Evolutionary conservation across 192 early-diverging fungal species (phyloP), one percentile per base, ranked within the genome.

Genomic region (Phycomyces nitens): DNA sequence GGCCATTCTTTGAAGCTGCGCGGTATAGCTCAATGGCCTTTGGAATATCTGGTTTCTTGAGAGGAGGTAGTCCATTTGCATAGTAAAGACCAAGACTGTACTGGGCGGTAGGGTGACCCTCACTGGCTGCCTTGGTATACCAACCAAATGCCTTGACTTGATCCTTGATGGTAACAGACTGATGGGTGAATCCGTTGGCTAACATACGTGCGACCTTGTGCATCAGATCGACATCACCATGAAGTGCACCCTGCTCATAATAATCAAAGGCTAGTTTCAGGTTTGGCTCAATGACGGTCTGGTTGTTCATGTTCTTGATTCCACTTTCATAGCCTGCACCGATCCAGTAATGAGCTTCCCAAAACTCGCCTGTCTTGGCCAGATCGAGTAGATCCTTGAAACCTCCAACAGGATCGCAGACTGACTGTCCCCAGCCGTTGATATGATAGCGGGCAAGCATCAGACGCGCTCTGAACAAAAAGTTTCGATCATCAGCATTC

Each of bases 401-500:
- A 0, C 65, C 71, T 38, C 39, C 42, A 34, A 23, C 21, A 15
- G 55, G 60, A 43, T 73, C 56, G 12, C 26, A 24, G 14, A 43
- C 34, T n/a, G 52, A 38, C 34, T 51, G 34, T 26, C 65, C 65
- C 71, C 71, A 73, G 2, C 71, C 71, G 23, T 73, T 66, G 18
- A 67, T 52, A 42, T 43, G 56, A 54, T 73, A 73, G 0, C 71
- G 60, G 3, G 65, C 65, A 8, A 73, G 55, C 71, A 73, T 73
- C 9, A 73, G 56, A 1, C 65, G 47, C 8, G 71, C 71, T 47
- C 44, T 42, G 21, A 11, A 6, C 5, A 15, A 20, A 14, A 15
- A 22, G 34, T 14, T 29, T 24, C 39, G 8, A 14, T 4, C 20
- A 29, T 9, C 23, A 0, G 18, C 5, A 3, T 23, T 0, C 1